phyloP scores from a whole-genome alignment of 306 rosid species.

The Cucumis melo region DNA sequence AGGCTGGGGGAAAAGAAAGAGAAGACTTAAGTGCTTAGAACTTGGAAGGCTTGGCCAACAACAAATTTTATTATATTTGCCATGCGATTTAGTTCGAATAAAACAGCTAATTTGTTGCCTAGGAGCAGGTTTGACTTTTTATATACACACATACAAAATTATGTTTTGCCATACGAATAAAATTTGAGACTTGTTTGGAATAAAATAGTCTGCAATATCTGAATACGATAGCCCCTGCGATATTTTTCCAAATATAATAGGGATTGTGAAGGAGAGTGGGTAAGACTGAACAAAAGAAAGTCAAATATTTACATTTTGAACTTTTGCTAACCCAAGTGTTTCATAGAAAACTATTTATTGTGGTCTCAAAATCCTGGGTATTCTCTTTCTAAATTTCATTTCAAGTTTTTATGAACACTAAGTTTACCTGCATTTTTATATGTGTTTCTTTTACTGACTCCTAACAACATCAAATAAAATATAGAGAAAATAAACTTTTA shows the following conservation, averaged over 20 bases:
- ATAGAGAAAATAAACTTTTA: neutral
- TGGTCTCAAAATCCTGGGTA: no score
- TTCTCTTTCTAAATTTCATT: no score
- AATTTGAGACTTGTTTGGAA: neutral
- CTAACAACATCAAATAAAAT: neutral
- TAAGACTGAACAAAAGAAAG: neutral
- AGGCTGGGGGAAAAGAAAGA: neutral
- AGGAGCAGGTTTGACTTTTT: neutral
- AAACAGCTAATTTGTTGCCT: neutral
- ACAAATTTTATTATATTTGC: neutral
- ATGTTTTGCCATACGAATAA: neutral
- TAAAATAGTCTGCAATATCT: neutral
- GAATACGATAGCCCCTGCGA: neutral
- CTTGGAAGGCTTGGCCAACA: neutral
- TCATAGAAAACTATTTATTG: neutral
- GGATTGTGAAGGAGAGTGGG: neutral
- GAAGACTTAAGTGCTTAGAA: neutral
- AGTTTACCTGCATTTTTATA: neutral
- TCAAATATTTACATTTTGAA: neutral
- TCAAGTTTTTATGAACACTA: neutral
- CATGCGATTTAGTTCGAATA: neutral
- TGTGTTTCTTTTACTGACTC: neutral
- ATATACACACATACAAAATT: neutral
- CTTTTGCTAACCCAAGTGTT: neutral
- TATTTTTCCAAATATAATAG: neutral